phyloP scores from a whole-genome alignment of 345 rosid species.

The Populus ilicifolia region DNA sequence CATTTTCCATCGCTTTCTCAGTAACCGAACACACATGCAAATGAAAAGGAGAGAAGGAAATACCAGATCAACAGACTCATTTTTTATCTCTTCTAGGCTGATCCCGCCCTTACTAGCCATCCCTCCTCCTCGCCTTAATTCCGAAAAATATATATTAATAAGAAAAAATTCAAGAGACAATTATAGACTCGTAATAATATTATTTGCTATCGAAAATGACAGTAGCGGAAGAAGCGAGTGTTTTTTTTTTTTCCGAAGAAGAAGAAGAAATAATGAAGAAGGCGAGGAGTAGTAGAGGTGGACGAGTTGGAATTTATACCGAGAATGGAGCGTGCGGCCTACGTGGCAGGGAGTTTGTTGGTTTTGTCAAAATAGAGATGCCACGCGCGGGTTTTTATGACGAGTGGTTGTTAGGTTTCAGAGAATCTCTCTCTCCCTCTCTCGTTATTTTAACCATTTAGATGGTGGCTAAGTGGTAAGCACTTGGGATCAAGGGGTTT shows the following conservation, averaged over 20 bases:
- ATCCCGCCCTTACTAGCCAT: conserved; percentile 39
- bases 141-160: too few species aligned
- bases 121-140: neutral
- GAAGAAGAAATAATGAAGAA: neutral
- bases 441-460: too few species aligned
- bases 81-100: conserved; percentile 62
- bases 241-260: neutral
- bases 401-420: neutral
- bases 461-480: too few species aligned
- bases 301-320: neutral
- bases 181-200: neutral
- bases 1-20: neutral
- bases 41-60: neutral
- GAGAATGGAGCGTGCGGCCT: neutral
- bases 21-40: neutral
- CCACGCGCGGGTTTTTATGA: conserved; percentile 10
- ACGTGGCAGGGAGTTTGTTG: neutral
- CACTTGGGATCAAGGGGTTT: too few species aligned
- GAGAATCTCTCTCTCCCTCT: too few species aligned
- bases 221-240: neutral
- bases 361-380: conserved; percentile 1
- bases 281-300: neutral
- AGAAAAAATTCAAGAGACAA: neutral
- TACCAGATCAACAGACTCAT: conserved; percentile 81
- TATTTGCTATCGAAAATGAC: neutral